These are phyloP conservation scores for Arctostaphylos glauca DNA, from an alignment of 148 eudicot genomes.

Conservation along the genomic window DNA sequence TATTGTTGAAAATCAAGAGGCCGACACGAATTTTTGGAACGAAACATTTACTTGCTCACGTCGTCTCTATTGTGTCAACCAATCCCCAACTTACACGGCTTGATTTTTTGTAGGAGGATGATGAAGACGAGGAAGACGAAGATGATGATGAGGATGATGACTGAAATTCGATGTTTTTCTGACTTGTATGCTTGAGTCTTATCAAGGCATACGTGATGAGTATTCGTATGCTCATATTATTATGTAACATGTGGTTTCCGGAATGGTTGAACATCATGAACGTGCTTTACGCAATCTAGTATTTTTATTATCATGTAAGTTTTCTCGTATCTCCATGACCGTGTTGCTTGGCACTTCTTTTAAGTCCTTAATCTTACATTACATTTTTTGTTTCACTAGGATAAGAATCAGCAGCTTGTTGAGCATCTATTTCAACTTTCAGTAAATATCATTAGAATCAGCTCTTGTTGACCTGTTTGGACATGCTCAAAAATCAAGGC, in stretches of 20 bases:
- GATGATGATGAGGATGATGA: conserved; percentile 52
- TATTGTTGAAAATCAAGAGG: background rate
- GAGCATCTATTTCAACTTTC: background rate
- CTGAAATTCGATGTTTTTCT: conserved; percentile 20
- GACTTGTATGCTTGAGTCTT: conserved; percentile 9
- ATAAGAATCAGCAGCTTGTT: background rate
- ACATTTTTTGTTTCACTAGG: background rate
- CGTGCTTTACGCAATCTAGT: background rate
- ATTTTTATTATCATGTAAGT: background rate
- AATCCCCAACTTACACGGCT: background rate
- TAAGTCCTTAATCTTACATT: background rate
- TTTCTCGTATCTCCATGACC: background rate
- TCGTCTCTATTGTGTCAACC: background rate
- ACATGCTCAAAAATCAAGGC: too few relatives aligned
- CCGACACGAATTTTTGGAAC: background rate
- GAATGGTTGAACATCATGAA: background rate
- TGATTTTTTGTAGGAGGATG: conserved; percentile 17
- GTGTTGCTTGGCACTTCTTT: background rate
- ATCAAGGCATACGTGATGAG: background rate
- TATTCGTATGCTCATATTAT: conserved; percentile 14
- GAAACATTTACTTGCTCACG: background rate
- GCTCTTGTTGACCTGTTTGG: background rate
- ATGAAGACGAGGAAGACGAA: conserved; percentile 46
- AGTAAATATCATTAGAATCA: too few relatives aligned
- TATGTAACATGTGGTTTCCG: background rate